Percentiles rank a stretch among this genome's conserved stretches.
Evolutionary conservation across 1,139 yeast genomes (phyloP).

Genomic region (Sugiyamaella novakii): DNA sequence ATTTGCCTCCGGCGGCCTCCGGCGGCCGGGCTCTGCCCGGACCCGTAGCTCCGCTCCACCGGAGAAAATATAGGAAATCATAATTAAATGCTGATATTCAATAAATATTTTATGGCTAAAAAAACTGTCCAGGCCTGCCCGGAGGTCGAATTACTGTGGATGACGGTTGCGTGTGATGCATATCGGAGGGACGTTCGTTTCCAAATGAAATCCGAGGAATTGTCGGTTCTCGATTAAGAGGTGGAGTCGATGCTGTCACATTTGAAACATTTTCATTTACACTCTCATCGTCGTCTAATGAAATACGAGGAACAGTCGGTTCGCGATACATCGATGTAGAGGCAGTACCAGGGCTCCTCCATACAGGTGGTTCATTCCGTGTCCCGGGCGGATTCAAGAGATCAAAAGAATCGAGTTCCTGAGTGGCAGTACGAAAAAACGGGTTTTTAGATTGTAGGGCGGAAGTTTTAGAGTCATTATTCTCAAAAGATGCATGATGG

Average conservation of each 20-base stretch:
- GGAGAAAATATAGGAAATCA: background rate
- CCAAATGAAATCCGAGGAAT: too few relatives aligned
- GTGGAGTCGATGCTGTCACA: too few relatives aligned
- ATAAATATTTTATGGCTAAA: background rate
- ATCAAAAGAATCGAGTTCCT: constrained; percentile 7
- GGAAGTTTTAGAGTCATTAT: too few relatives aligned
- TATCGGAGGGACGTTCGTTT: too few relatives aligned
- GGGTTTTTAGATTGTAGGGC: too few relatives aligned
- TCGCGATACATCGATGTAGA: too few relatives aligned
- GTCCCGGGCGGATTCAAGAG: background rate
- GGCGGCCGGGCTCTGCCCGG: constrained; percentile 12
- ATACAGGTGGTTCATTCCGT: background rate
- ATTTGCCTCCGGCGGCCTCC: constrained; percentile 8
- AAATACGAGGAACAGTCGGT: too few relatives aligned
- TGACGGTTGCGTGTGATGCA: constrained; percentile 2
- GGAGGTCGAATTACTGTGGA: background rate
- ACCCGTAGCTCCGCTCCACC: constrained; percentile 1
- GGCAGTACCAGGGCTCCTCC: too few relatives aligned
- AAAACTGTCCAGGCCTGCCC: constrained; percentile 12
- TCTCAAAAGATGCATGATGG: too few relatives aligned
- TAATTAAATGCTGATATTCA: background rate
- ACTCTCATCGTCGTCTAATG: too few relatives aligned
- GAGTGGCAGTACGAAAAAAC: too few relatives aligned
- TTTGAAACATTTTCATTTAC: too few relatives aligned
- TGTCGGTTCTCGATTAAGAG: constrained; percentile 15